Conservation (phyloP, 371 early-diverging fungal species). For the Umbelopsis sp. region DNA sequence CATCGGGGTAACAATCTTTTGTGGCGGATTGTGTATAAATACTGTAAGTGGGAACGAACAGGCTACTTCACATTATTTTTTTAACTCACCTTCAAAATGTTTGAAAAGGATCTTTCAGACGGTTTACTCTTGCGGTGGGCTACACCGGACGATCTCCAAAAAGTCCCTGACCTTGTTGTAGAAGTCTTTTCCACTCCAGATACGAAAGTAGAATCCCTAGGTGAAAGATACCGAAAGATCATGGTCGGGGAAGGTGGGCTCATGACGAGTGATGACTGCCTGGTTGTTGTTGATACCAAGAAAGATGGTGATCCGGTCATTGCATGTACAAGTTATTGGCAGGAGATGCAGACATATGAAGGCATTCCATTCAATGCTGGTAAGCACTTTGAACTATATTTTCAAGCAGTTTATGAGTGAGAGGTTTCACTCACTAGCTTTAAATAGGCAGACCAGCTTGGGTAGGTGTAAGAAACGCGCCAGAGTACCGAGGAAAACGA, state of each 20-base stretch:
- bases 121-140: neutral
- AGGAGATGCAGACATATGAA: constrained; percentile 6
- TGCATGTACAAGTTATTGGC: constrained; percentile 7
- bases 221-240: neutral
- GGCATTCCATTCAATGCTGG: constrained; percentile 4
- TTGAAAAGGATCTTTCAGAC: neutral
- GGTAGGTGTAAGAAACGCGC: neutral
- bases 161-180: neutral
- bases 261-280: neutral
- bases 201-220: neutral
- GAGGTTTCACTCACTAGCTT: neutral
- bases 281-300: neutral
- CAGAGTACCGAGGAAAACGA: constrained; percentile 6
- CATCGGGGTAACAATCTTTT: no score
- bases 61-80: neutral
- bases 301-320: neutral
- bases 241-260: neutral
- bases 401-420: neutral
- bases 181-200: neutral
- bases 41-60: no score
- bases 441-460: constrained; percentile 9
- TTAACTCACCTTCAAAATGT: neutral
- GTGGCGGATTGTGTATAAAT: no score
- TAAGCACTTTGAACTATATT: neutral
- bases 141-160: neutral